These are phyloP conservation scores for Populus deltoides DNA, from an alignment of 345 rosid species.

Conservation along the genomic window DNA sequence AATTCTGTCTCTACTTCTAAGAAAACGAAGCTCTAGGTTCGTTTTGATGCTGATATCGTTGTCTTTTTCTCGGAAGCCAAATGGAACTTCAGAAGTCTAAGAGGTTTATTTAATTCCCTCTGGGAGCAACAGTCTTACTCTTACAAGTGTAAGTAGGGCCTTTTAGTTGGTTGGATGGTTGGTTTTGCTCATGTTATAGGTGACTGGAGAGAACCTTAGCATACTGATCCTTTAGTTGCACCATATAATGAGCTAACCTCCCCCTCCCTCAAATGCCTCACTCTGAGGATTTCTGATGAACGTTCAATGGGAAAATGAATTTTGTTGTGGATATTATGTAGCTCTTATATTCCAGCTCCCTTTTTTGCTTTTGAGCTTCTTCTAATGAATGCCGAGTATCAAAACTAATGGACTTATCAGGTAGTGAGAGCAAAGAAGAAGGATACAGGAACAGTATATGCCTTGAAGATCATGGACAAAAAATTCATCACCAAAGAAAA, in stretches of 20 bases:
- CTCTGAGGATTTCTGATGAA: neutral
- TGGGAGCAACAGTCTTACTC: neutral
- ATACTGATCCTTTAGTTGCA: neutral
- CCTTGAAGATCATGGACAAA: slow-evolving; percentile 98
- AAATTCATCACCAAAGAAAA: slow-evolving; percentile 96
- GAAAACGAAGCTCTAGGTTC: neutral
- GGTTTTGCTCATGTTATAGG: neutral
- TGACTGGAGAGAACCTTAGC: neutral
- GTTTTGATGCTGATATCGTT: neutral
- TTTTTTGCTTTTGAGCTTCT: neutral
- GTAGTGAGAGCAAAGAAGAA: slow-evolving; percentile 96
- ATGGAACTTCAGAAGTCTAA: slow-evolving; percentile 4
- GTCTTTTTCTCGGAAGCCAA: neutral
- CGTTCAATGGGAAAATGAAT: neutral
- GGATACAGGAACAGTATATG: slow-evolving; percentile 77
- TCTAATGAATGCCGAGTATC: slow-evolving; percentile 9
- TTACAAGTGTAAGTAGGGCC: neutral
- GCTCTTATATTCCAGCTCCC: neutral
- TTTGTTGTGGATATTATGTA: neutral
- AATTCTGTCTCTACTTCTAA: neutral
- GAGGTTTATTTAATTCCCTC: neutral
- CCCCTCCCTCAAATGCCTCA: neutral
- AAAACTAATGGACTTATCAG: slow-evolving; percentile 36
- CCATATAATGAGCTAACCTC: neutral
- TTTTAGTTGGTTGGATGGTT: neutral